Conservation (phyloP, 371 early-diverging fungal species). For the Parasitella parasitica region DNA sequence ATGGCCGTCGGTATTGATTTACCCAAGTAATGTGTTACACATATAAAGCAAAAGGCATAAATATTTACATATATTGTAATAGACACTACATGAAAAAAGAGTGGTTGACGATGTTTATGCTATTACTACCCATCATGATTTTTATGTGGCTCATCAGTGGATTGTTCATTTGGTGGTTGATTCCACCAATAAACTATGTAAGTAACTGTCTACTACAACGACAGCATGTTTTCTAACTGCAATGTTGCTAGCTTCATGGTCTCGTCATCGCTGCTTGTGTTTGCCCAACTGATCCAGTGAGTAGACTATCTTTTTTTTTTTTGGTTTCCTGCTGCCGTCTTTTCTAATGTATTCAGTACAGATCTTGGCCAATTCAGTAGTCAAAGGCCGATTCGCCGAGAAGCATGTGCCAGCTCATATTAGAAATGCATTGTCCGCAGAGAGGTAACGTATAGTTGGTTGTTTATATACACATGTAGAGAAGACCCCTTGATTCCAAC, state of each 20-base stretch:
- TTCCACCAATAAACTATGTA: slow-evolving; percentile 68
- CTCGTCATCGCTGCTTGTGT: slow-evolving; percentile 87
- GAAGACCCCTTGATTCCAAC: not conserved
- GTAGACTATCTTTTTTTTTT: not conserved
- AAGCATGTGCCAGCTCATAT: slow-evolving; percentile 86
- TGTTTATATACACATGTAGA: not conserved
- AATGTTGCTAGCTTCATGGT: slow-evolving; percentile 53
- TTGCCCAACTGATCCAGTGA: slow-evolving; percentile 95
- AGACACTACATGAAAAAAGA: slow-evolving; percentile 60
- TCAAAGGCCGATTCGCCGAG: slow-evolving; percentile 97
- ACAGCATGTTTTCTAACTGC: not conserved
- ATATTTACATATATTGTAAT: not conserved
- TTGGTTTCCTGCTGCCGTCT: too few species aligned
- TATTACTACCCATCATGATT: slow-evolving; percentile 85
- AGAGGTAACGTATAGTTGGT: too few species aligned
- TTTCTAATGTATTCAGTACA: slow-evolving; percentile 2
- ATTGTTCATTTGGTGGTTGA: slow-evolving; percentile 62
- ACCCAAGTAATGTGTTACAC: slow-evolving; percentile 59
- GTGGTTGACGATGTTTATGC: slow-evolving; percentile 67
- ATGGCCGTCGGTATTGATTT: slow-evolving; percentile 87
- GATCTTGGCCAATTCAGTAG: slow-evolving; percentile 91
- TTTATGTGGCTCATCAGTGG: slow-evolving; percentile 86
- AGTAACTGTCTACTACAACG: slow-evolving; percentile 10
- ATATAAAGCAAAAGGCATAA: not conserved
- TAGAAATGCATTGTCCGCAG: slow-evolving; percentile 88